These are phyloP conservation scores for Colletotrichum kahawae DNA, from an alignment of 2,329 filamentous ascomycete genomes.

Conservation along the genomic window DNA sequence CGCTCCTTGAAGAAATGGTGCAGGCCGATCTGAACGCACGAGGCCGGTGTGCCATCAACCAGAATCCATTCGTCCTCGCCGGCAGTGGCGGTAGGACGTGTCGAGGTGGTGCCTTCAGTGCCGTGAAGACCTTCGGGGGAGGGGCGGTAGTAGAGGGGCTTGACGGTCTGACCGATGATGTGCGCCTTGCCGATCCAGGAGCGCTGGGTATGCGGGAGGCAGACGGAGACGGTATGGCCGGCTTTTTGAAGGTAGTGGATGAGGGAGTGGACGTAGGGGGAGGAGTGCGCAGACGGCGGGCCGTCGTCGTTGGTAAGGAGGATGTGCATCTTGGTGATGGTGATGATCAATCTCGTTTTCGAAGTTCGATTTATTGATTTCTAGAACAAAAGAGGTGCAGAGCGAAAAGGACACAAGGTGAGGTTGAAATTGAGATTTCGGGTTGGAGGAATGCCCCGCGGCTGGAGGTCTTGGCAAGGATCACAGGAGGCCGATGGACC, in stretches of 20 bases:
- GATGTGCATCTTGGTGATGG: slow-evolving; percentile 57
- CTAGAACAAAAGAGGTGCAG: not conserved
- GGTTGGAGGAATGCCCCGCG: not conserved
- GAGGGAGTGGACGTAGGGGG: slow-evolving; percentile 80
- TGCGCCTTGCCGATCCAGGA: slow-evolving; percentile 99
- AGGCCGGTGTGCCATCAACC: slow-evolving; percentile 81
- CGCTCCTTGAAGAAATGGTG: slow-evolving; percentile 79
- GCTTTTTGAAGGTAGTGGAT: slow-evolving; percentile 72
- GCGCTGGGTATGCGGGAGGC: slow-evolving; percentile 87
- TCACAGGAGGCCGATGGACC: not conserved
- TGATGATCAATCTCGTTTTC: not conserved
- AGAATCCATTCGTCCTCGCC: slow-evolving; percentile 79
- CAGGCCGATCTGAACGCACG: slow-evolving; percentile 81
- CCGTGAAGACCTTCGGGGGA: slow-evolving; percentile 42
- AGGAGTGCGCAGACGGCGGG: slow-evolving; percentile 77
- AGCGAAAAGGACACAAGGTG: not conserved
- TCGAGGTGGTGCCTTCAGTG: slow-evolving; percentile 69
- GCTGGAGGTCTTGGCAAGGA: not conserved
- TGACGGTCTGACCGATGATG: slow-evolving; percentile 87
- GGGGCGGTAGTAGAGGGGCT: slow-evolving; percentile 81
- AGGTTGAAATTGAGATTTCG: not conserved
- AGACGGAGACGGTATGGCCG: slow-evolving; percentile 89
- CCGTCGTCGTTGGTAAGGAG: slow-evolving; percentile 81
- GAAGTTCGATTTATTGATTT: not conserved
- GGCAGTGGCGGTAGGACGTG: slow-evolving; percentile 51